Base-by-base conservation (phyloP, 2,329 filamentous ascomycete genomes). In the Scytalidium lignicola region DNA sequence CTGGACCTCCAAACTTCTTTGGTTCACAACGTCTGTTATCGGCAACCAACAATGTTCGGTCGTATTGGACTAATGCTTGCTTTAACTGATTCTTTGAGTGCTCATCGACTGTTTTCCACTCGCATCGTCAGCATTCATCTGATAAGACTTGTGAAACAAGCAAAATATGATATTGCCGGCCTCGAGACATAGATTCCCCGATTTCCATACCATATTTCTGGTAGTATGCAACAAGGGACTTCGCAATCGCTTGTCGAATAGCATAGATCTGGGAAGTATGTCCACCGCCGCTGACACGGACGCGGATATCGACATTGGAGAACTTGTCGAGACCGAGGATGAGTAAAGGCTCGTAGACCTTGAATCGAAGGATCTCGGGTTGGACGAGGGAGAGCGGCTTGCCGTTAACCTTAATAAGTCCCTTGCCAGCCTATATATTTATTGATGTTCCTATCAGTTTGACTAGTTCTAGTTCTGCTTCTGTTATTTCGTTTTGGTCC, bases 31-130 rank as follows among this genome's bases (percentile, higher is more conserved):
- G 88, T 73, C 91, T 86, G 86, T 95, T 95, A 76, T 97, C 91
- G 76, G 92, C 91, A 66, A 97, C 92, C 69, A 97, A 87, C 62
- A 97, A 86, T 72, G 89, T 93, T 68, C 90, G 85, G 82, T 95
- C 89, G 81, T 90, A 96, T 74, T 90, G 84, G 69, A 90, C 87
- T 64, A 96, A 85, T 65, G 89, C 89, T 78, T 90, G 86, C 88
- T 96, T 96, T 70, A 96, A 85, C 78, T 90, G 82, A 85, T 96
- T 96, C 88, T 97, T 97, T 80, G 87, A 89, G 87, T 96, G 90
- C 87, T 97, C 91, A 70, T 96, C 92, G 75, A 37, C 32, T 37
- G 15, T 26, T 37, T 5, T 37, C 12, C 32, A 37, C 10, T 37
- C 6, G 32, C 26, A 96, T 88, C 15, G 15, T 37, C 15, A 37